Evolutionary conservation across 345 rosid genomes (phyloP).

Genomic region (Anastatica hierochuntica): DNA sequence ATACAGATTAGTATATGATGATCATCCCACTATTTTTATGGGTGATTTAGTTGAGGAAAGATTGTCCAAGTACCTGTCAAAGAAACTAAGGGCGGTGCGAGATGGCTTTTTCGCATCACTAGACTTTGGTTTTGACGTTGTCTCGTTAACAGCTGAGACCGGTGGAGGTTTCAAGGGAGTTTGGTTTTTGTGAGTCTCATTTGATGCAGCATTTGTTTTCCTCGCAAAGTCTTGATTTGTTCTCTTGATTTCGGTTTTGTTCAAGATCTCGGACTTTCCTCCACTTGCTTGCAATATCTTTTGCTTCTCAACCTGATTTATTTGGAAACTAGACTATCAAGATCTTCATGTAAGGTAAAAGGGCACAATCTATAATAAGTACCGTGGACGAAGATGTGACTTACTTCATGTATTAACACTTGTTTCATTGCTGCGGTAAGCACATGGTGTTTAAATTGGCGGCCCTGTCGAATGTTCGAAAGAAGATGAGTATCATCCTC

Average conservation of each 20-base stretch:
- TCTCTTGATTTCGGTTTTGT: conserved; percentile 28
- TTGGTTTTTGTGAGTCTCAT: conserved; percentile 22
- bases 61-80: conserved; percentile 51
- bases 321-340: background rate
- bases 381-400: conserved; percentile 10
- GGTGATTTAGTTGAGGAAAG: background rate
- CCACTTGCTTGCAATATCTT: conserved; percentile 63
- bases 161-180: conserved; percentile 25
- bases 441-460: conserved; percentile 40
- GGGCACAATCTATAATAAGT: background rate
- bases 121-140: conserved; percentile 22
- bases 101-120: conserved; percentile 40
- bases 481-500: conserved; percentile 3
- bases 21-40: background rate
- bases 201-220: conserved; percentile 22
- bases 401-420: conserved; percentile 78
- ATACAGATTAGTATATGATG: background rate
- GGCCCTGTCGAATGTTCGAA: conserved; percentile 45
- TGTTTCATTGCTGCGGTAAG: conserved; percentile 75
- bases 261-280: conserved; percentile 32
- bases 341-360: conserved; percentile 4
- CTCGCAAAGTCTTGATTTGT: conserved; percentile 21
- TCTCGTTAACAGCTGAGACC: conserved; percentile 25
- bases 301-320: conserved; percentile 68
- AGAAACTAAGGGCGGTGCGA: conserved; percentile 39